phyloP scores from a whole-genome alignment of 2,329 filamentous ascomycete genomes.

The Ophiocordyceps camponoti-rufipedis region DNA sequence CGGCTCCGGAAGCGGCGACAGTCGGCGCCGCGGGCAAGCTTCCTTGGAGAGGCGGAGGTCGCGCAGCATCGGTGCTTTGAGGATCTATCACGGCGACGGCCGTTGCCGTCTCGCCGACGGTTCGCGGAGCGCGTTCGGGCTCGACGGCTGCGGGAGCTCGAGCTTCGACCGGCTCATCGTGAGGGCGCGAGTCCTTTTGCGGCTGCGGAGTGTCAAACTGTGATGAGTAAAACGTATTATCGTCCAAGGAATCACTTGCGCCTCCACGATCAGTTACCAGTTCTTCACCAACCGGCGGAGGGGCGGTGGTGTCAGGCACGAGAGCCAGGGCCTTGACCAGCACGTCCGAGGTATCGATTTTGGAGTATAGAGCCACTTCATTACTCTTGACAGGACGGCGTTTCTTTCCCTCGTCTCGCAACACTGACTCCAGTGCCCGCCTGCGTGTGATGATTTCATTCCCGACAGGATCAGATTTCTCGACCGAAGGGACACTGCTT shows the following conservation, averaged over 20 bases:
- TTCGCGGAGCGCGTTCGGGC: neutral
- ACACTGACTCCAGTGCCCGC: slow-evolving; percentile 56
- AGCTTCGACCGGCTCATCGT: slow-evolving; percentile 21
- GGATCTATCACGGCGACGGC: neutral
- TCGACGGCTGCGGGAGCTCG: slow-evolving; percentile 4
- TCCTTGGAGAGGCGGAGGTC: slow-evolving; percentile 2
- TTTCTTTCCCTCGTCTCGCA: slow-evolving; percentile 64
- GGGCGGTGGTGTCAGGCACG: slow-evolving; percentile 49
- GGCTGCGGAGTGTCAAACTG: slow-evolving; percentile 61
- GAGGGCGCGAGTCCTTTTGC: slow-evolving; percentile 27
- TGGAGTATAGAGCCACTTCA: slow-evolving; percentile 36
- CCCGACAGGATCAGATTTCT: slow-evolving; percentile 72
- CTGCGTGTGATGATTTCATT: slow-evolving; percentile 68
- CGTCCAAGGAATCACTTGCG: slow-evolving; percentile 68
- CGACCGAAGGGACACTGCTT: slow-evolving; percentile 67
- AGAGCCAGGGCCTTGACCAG: slow-evolving; percentile 51
- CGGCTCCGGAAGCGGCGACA: slow-evolving; percentile 2
- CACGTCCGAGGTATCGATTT: slow-evolving; percentile 56
- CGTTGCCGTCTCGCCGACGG: neutral
- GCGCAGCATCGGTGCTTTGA: neutral
- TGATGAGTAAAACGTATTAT: slow-evolving; percentile 93
- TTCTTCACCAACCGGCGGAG: slow-evolving; percentile 36
- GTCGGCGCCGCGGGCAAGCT: slow-evolving; percentile 1
- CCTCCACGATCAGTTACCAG: slow-evolving; percentile 36
- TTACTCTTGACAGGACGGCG: slow-evolving; percentile 25